Base-by-base conservation (phyloP, 1,139 yeast genomes). In the Meyerozyma smithsonii region DNA sequence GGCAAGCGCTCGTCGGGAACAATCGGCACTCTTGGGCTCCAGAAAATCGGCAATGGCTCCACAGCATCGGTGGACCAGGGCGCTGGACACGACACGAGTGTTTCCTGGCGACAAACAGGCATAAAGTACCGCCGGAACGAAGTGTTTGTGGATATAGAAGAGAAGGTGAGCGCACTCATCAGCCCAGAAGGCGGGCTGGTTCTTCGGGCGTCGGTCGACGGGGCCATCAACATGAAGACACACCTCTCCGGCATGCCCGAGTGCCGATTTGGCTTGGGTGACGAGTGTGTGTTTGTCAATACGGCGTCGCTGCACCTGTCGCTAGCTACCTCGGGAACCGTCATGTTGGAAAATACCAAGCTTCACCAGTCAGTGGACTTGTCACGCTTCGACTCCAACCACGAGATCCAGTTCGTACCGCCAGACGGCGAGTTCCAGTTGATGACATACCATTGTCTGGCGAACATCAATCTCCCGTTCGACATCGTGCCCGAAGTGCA, bases 361-460 rank as follows among this genome's bases (percentile, higher is more conserved):
- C 86, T 90, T 61, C 97, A 30, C 21, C 36, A 36, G 15, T 49
- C 95, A 59, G 96, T 87, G 26, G 74, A 84, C 41, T 65, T 86
- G 38, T 77, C 81, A 34, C 74, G 77, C 53, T 86, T 84, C 57
- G 89, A 84, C 49, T 58, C 73, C 6, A 83, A 81, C 33, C 69
- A 85, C 38, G 70, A 79, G 38, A 84, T 88, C 43, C 77, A 79
- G 38, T 88, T 88, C 51, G 72, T 83, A 10, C 96, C 96, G 5
- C 96, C 97, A 1, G 97, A 90, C 62, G 97, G 97, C 0, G 84
- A 81, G 42, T 88, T 88, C 58, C 95, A 89, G 57, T 73, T 92
- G 42, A 84, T 92, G 94, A 69, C 80, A 36, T 90, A 90, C 45
- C 70, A 74, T 74, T 40, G 71, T 60, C 46, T 54, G 12, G 66